Percentiles rank a stretch among this genome's conserved stretches.
Conservation (phyloP, 306 rosid genomes). For the Cyamopsis tetragonoloba region DNA sequence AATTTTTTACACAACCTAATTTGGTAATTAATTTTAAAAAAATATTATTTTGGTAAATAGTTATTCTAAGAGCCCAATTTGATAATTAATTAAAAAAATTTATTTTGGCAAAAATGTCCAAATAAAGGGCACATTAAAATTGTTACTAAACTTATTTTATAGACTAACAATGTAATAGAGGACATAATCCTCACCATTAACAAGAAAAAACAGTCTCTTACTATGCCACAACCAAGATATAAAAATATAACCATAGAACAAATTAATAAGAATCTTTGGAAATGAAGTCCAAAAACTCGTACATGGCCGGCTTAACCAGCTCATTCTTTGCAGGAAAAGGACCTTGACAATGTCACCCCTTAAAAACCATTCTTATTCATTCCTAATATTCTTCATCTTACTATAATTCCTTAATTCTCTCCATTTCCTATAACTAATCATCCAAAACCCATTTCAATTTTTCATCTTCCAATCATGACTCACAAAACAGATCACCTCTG, state of each 20-base stretch:
- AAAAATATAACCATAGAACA: constrained; percentile 6
- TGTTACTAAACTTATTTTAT: not conserved
- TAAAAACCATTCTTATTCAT: not conserved
- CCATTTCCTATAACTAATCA: not conserved
- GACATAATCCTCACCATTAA: constrained; percentile 25
- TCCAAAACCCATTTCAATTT: constrained; percentile 15
- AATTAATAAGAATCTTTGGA: constrained; percentile 17
- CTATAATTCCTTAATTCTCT: not conserved
- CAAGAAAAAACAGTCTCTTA: constrained; percentile 39
- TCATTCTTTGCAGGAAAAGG: constrained; percentile 33
- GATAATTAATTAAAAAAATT: too few relatives aligned
- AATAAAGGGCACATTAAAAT: not conserved
- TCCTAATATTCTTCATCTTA: not conserved
- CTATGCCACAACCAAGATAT: constrained; percentile 20
- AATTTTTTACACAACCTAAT: too few relatives aligned
- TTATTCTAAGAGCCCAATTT: too few relatives aligned
- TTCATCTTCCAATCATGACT: constrained; percentile 29
- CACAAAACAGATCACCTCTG: not conserved
- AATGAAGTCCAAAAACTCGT: constrained; percentile 18
- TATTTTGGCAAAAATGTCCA: too few relatives aligned
- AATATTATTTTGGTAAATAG: too few relatives aligned
- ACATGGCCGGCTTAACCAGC: constrained; percentile 66
- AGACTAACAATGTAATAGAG: constrained; percentile 3
- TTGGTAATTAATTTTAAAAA: too few relatives aligned
- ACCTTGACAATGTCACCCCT: constrained; percentile 49